These are phyloP conservation scores for Nothomitra cinnamomea DNA, from an alignment of 2,329 filamentous ascomycete species.

Conservation along the genomic window DNA sequence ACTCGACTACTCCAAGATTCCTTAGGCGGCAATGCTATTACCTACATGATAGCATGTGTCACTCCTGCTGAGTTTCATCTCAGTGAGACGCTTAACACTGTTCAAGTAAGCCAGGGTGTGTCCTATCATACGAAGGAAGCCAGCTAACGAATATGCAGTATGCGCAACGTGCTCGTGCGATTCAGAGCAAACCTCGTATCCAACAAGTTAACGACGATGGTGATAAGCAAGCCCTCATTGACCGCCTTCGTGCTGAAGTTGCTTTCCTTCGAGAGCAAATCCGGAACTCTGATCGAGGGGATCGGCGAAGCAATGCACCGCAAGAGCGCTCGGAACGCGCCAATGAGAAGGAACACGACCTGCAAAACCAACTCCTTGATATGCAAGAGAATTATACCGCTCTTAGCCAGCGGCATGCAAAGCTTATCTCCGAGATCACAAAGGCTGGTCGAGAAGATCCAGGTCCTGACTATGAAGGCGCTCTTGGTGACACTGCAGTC, in stretches of 20 bases:
- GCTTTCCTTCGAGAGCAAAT: conserved; percentile 89
- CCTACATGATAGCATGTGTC: conserved; percentile 98
- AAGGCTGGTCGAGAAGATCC: conserved; percentile 47
- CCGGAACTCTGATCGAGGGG: conserved; percentile 56
- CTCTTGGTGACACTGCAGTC: conserved; percentile 59
- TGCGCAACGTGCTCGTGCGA: conserved; percentile 84
- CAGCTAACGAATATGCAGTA: conserved; percentile 38
- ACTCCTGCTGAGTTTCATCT: conserved; percentile 94
- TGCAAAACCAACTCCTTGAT: conserved; percentile 88
- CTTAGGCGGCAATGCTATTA: conserved; percentile 89
- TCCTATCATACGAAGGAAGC: background rate
- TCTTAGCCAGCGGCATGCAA: conserved; percentile 84
- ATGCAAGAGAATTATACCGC: conserved; percentile 88
- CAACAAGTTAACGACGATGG: conserved; percentile 77
- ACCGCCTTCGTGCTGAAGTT: conserved; percentile 83
- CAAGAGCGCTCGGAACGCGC: conserved; percentile 61
- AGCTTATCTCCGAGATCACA: conserved; percentile 82
- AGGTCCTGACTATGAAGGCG: conserved; percentile 36
- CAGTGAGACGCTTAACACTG: conserved; percentile 92
- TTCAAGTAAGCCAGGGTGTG: conserved; percentile 28
- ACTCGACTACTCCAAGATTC: conserved; percentile 93
- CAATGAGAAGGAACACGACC: conserved; percentile 69
- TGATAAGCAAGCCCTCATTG: conserved; percentile 87
- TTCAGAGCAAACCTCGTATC: conserved; percentile 93
- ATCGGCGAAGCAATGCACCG: conserved; percentile 37